These are phyloP conservation scores for Fusarium bulbicola DNA, from an alignment of 2,329 filamentous ascomycete species.

Conservation along the genomic window DNA sequence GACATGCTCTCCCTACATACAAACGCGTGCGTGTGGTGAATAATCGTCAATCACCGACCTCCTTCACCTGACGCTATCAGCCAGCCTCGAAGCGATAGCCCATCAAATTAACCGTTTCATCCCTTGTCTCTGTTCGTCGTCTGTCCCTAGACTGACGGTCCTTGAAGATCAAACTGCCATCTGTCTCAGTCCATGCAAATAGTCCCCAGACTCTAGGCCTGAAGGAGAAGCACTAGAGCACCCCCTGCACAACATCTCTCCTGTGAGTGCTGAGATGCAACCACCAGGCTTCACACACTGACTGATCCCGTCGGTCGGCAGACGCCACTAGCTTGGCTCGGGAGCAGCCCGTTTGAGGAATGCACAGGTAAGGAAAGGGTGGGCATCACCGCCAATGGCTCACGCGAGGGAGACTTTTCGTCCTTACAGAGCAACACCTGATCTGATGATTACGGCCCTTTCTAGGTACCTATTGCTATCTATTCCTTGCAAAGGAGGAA, in stretches of 20 bases:
- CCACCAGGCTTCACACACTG: slow-evolving; percentile 3
- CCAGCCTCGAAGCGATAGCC: slow-evolving; percentile 10
- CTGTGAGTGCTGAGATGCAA: neutral
- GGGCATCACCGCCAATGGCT: slow-evolving; percentile 11
- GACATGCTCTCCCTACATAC: slow-evolving; percentile 22
- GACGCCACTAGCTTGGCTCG: slow-evolving; percentile 36
- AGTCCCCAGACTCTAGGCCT: neutral
- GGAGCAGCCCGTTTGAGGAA: slow-evolving; percentile 42
- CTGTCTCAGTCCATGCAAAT: slow-evolving; percentile 30
- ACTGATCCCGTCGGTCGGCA: slow-evolving; percentile 22
- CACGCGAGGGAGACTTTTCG: slow-evolving; percentile 13
- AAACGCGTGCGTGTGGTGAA: slow-evolving; percentile 4
- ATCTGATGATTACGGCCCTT: neutral
- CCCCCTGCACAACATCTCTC: slow-evolving; percentile 31
- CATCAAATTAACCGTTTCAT: slow-evolving; percentile 22
- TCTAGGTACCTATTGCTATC: neutral
- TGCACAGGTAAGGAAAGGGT: slow-evolving; percentile 25
- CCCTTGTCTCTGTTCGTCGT: slow-evolving; percentile 1
- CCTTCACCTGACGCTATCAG: slow-evolving; percentile 32
- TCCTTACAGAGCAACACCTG: neutral
- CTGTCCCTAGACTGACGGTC: neutral
- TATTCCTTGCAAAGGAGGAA: neutral
- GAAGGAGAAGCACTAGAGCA: slow-evolving; percentile 2
- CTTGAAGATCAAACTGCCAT: slow-evolving; percentile 21
- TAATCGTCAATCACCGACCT: slow-evolving; percentile 20